Percentiles rank a stretch among this genome's conserved stretches.
Evolutionary conservation across 2,329 filamentous ascomycete species (phyloP).

Genomic region (Claviceps sp.): DNA sequence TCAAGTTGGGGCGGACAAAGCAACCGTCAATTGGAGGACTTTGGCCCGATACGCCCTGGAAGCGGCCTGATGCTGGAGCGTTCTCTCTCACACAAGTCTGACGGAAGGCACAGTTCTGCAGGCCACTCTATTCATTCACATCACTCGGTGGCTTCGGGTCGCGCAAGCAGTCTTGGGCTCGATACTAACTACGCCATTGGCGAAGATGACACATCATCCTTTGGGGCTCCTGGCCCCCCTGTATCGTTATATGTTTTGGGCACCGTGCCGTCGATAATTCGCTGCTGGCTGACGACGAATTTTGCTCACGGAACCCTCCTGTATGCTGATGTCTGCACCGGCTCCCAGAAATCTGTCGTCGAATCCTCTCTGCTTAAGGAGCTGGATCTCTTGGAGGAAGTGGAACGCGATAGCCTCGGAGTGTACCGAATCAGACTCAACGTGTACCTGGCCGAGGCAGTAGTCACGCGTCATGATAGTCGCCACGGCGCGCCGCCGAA

Average conservation of each 20-base stretch:
- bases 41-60: slow-evolving; percentile 61
- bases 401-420: slow-evolving; percentile 53
- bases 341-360: slow-evolving; percentile 77
- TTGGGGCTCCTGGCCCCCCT: slow-evolving; percentile 61
- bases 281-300: slow-evolving; percentile 84
- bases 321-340: slow-evolving; percentile 86
- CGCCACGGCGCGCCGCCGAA: slow-evolving; percentile 64
- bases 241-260: slow-evolving; percentile 77
- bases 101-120: slow-evolving; percentile 88
- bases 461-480: slow-evolving; percentile 62
- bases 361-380: slow-evolving; percentile 62
- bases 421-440: slow-evolving; percentile 59
- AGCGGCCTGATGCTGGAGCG: slow-evolving; percentile 86
- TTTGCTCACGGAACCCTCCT: slow-evolving; percentile 83
- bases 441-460: slow-evolving; percentile 83
- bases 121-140: slow-evolving; percentile 61
- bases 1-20: slow-evolving; percentile 68
- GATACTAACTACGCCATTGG: slow-evolving; percentile 55
- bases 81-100: slow-evolving; percentile 86
- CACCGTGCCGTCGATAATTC: slow-evolving; percentile 82
- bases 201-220: slow-evolving; percentile 52
- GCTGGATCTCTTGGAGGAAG: slow-evolving; percentile 54
- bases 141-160: slow-evolving; percentile 60
- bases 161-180: slow-evolving; percentile 78
- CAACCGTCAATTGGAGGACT: slow-evolving; percentile 71